A percentile compares a stretch with the other conserved stretches of the same genome.
Conservation (phyloP, 2,329 filamentous ascomycete species). For the Neopestalotiopsis sp. region DNA sequence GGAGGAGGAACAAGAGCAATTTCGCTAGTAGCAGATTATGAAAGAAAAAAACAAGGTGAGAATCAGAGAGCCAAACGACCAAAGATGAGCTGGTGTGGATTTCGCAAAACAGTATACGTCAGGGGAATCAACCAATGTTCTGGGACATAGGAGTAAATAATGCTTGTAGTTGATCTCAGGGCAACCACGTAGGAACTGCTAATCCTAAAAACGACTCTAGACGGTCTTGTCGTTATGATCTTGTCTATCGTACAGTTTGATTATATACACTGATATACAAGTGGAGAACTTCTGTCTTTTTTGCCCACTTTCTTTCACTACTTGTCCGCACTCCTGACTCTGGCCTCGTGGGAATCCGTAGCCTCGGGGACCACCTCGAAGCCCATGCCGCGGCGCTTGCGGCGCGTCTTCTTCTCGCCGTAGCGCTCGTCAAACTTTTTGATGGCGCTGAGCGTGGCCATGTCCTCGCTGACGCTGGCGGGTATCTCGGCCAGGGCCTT, state of each 20-base stretch:
- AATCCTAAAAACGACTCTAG: not conserved
- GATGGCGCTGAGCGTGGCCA: conserved; percentile 84
- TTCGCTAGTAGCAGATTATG: too few species aligned
- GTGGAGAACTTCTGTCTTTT: not conserved
- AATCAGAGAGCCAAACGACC: too few species aligned
- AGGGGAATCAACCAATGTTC: too few species aligned
- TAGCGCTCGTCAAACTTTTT: conserved; percentile 96
- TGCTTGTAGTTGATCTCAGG: too few species aligned
- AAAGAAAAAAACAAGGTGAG: too few species aligned
- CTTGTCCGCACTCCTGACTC: conserved; percentile 37
- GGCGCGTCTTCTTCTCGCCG: conserved; percentile 75
- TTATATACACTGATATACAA: not conserved
- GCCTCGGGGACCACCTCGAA: conserved; percentile 55
- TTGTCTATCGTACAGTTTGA: not conserved
- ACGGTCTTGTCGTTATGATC: not conserved
- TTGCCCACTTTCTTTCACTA: not conserved
- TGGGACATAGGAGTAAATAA: too few species aligned
- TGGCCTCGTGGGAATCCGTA: conserved; percentile 48
- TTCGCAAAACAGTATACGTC: too few species aligned
- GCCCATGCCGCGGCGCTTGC: conserved; percentile 60
- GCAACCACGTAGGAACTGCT: not conserved
- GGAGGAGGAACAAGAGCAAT: too few species aligned
- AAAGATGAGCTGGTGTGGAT: too few species aligned
- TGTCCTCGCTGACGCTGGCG: conserved; percentile 92
- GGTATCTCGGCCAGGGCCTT: conserved; percentile 86